Conservation (phyloP, 305 asterid species). For the Euphrasia arctica region DNA sequence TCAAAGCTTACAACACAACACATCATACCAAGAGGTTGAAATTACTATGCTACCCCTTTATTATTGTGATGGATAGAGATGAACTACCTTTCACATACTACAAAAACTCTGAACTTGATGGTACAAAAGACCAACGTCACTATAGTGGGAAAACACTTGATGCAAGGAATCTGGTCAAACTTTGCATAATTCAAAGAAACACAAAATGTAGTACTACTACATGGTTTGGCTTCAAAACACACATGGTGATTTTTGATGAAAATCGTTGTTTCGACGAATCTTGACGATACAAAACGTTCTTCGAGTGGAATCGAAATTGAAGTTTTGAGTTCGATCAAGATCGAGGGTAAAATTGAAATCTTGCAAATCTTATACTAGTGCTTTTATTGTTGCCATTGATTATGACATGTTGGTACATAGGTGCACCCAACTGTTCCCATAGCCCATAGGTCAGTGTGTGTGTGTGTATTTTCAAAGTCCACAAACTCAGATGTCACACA, state of each 20-base stretch:
- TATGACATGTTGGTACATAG: conserved; percentile 40
- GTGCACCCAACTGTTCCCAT: conserved; percentile 44
- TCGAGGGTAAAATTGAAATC: too few relatives aligned
- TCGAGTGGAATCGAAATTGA: too few relatives aligned
- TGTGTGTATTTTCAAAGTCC: conserved; percentile 26
- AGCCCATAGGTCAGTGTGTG: conserved; percentile 10
- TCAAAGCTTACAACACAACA: too few relatives aligned
- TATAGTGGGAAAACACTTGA: conserved; percentile 16
- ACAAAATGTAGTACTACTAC: neutral
- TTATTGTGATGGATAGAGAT: too few relatives aligned
- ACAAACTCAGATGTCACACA: conserved; percentile 27
- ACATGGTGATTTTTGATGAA: too few relatives aligned
- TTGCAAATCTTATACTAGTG: neutral
- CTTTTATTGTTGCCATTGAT: conserved; percentile 23
- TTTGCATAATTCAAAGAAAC: conserved; percentile 5
- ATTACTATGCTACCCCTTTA: too few relatives aligned
- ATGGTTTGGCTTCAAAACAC: too few relatives aligned
- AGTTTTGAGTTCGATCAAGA: too few relatives aligned
- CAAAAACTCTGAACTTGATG: conserved; percentile 17
- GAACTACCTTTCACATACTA: conserved; percentile 4
- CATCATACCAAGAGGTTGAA: too few relatives aligned
- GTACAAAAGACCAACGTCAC: conserved; percentile 28
- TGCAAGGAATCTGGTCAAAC: conserved; percentile 43
- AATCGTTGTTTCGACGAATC: too few relatives aligned
- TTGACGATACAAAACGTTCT: too few relatives aligned